phyloP scores from a whole-genome alignment of 2,329 filamentous ascomycete genomes.

The Fusarium sp. region DNA sequence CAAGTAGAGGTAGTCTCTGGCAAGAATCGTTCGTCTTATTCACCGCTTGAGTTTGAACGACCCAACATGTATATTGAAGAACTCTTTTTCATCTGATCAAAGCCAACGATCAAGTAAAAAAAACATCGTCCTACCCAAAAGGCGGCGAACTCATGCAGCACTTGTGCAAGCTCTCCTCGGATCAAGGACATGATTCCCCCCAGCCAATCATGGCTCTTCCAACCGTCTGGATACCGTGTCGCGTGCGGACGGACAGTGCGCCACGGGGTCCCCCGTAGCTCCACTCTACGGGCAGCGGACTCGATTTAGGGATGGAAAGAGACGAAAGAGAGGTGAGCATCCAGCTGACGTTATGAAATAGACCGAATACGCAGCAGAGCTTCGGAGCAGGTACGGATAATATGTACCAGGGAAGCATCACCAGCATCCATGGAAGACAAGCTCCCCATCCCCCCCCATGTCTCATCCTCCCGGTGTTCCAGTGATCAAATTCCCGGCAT shows the following conservation, averaged over 20 bases:
- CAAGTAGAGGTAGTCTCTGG: neutral
- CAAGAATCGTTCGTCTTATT: neutral
- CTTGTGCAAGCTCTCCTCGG: conserved; percentile 10
- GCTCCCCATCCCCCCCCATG: neutral
- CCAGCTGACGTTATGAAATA: neutral
- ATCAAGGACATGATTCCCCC: neutral
- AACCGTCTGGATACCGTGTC: conserved; percentile 21
- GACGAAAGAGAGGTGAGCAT: neutral
- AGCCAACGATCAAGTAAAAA: neutral
- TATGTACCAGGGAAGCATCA: neutral
- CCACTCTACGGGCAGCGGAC: conserved; percentile 26
- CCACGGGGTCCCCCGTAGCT: conserved; percentile 25
- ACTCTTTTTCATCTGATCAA: neutral
- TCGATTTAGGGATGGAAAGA: neutral
- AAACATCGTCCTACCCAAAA: neutral
- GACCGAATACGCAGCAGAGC: neutral
- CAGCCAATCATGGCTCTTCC: conserved; percentile 18
- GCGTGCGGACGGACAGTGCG: conserved; percentile 30
- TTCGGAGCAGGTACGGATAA: neutral
- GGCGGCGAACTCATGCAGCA: conserved; percentile 2
- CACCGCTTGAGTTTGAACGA: neutral
- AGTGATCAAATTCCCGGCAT: conserved; percentile 13
- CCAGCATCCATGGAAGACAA: neutral
- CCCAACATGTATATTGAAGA: neutral
- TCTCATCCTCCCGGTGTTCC: conserved; percentile 22